Evolutionary conservation across 176 grass and related monocot species (phyloP).

Genomic region (Poa annua): DNA sequence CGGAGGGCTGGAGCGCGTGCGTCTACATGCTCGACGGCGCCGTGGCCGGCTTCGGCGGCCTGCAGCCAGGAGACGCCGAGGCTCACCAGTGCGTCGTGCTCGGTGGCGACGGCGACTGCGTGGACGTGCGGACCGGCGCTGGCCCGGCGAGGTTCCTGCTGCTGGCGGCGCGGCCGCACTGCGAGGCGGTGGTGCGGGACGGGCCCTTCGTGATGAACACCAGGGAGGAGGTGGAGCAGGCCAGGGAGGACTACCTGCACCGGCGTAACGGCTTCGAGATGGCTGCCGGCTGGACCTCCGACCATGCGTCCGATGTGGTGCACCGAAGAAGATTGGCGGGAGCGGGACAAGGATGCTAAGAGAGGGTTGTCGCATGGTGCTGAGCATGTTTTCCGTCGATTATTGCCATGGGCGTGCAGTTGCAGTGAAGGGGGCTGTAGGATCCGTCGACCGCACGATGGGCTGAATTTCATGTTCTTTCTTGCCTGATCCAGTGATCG

Average conservation of each 20-base stretch:
- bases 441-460: no score
- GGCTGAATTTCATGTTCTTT: no score
- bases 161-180: slow-evolving; percentile 63
- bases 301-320: neutral
- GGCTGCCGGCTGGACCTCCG: slow-evolving; percentile 59
- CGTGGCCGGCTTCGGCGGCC: slow-evolving; percentile 46
- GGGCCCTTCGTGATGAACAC: slow-evolving; percentile 90
- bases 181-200: slow-evolving; percentile 60
- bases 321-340: no score
- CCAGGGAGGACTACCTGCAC: slow-evolving; percentile 61
- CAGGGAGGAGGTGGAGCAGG: slow-evolving; percentile 62
- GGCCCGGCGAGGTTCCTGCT: slow-evolving; percentile 50
- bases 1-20: slow-evolving; percentile 66
- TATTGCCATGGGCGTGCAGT: no score
- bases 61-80: neutral
- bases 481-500: no score
- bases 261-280: slow-evolving; percentile 78
- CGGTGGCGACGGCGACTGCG: slow-evolving; percentile 42
- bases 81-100: slow-evolving; percentile 63
- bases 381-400: no score
- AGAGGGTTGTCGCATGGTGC: no score
- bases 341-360: no score
- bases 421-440: no score
- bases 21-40: slow-evolving; percentile 72
- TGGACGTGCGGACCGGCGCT: slow-evolving; percentile 38